Evolutionary conservation across 1,139 yeast genomes (phyloP), one percentile per base, ranked within the genome.

Genomic region (Suhomyces taliae): DNA sequence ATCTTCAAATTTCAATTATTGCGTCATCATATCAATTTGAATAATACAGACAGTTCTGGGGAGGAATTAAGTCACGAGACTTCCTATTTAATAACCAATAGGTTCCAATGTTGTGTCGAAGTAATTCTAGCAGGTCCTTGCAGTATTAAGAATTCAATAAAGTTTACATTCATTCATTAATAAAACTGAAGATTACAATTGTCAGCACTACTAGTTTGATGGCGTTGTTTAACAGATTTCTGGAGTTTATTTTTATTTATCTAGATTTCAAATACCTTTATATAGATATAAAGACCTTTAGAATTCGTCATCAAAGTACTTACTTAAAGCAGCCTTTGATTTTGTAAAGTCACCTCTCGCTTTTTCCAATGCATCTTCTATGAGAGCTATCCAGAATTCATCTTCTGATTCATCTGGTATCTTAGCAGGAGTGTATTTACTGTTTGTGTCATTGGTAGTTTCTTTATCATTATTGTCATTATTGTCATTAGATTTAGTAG

Each of bases 291-390:
- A 35, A 37, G 37, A 36, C 32, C 15, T 14, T 65, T 60, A 76
- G 55, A 76, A 65, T 41, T 71, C 73, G 48, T 76, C 77, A 50
- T 77, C 81, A 60, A 82, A 86, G 62, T 79, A 85, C 33, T 76
- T 79, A 48, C 81, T 76, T 52, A 86, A 72, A 40, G 84, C 83
- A 39, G 62, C 61, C 61, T 79, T 81, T 43, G 88, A 83, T 55
- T 74, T 72, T 29, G 62, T 67, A 58, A 84, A 85, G 48, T 81
- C 87, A 31, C 69, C 70, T 57, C 81, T 72, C 7, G 88, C 89
- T 49, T 75, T 76, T 3, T 66, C 69, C 52, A 82, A 70, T 8
- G 90, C 88, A 55, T 82, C 82, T 39, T 71, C 61, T 49, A 79
- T 76, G 50, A 78, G 68, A 14, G 60, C 59, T 39, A 76, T 70